phyloP scores from a whole-genome alignment of 345 rosid genomes.

The Tarenaya hassleriana region DNA sequence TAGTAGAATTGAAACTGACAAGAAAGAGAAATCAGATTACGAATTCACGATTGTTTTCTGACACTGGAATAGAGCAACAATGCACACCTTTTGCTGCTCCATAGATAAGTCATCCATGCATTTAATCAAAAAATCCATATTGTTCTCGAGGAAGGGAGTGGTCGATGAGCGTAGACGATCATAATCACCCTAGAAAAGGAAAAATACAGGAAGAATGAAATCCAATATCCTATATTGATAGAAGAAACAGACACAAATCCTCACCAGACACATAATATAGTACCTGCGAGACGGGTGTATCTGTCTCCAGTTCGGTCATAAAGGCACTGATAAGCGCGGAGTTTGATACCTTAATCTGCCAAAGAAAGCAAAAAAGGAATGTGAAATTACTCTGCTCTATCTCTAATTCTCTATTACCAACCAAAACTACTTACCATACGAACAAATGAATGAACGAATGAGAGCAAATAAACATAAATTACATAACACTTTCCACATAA shows the following conservation, averaged over 20 bases:
- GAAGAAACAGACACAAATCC: neutral
- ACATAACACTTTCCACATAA: neutral
- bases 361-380: neutral
- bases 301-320: slow-evolving; percentile 92
- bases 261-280: neutral
- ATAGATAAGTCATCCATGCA: slow-evolving; percentile 93
- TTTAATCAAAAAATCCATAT: slow-evolving; percentile 89
- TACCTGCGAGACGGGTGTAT: slow-evolving; percentile 87
- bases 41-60: neutral
- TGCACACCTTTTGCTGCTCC: slow-evolving; percentile 86
- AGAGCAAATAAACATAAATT: neutral
- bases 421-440: too few relatives aligned
- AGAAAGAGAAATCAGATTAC: neutral
- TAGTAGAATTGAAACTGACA: slow-evolving; percentile 86
- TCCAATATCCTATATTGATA: neutral
- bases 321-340: slow-evolving; percentile 97
- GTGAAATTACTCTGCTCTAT: too few relatives aligned
- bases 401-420: neutral
- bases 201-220: neutral
- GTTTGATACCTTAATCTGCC: slow-evolving; percentile 94
- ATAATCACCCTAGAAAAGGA: slow-evolving; percentile 61
- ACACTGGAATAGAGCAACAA: neutral
- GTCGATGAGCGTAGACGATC: slow-evolving; percentile 84
- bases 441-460: too few relatives aligned
- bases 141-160: slow-evolving; percentile 78